phyloP scores from a whole-genome alignment of 176 grass and related monocot genomes.

The Oryza punctata region DNA sequence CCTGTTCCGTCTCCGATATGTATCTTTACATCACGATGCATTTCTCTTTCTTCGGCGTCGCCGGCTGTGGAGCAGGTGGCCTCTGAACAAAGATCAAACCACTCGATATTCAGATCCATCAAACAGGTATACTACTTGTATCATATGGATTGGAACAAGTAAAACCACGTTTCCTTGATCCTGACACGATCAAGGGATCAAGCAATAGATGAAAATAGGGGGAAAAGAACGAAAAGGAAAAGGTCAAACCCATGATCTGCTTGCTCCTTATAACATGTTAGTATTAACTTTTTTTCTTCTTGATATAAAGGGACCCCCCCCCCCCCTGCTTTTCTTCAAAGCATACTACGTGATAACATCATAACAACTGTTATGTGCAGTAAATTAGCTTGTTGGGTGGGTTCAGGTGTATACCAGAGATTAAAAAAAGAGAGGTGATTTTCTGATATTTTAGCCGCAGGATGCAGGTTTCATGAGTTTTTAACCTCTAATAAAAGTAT shows the following conservation, averaged over 20 bases:
- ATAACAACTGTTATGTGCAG: background rate
- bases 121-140: background rate
- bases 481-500: background rate
- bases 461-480: background rate
- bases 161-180: background rate
- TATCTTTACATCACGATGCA: constrained; percentile 78
- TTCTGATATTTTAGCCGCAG: background rate
- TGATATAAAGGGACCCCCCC: background rate
- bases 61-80: constrained; percentile 37
- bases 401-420: background rate
- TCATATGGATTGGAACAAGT: background rate
- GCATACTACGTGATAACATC: background rate
- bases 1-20: constrained; percentile 33
- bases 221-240: background rate
- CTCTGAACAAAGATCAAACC: constrained; percentile 37
- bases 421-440: background rate
- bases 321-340: background rate
- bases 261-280: background rate
- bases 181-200: background rate
- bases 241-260: background rate
- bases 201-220: background rate
- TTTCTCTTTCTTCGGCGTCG: constrained; percentile 80
- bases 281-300: background rate
- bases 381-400: background rate
- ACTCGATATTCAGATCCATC: background rate